phyloP scores from a whole-genome alignment of 306 rosid genomes.

The Rubus idaeus region DNA sequence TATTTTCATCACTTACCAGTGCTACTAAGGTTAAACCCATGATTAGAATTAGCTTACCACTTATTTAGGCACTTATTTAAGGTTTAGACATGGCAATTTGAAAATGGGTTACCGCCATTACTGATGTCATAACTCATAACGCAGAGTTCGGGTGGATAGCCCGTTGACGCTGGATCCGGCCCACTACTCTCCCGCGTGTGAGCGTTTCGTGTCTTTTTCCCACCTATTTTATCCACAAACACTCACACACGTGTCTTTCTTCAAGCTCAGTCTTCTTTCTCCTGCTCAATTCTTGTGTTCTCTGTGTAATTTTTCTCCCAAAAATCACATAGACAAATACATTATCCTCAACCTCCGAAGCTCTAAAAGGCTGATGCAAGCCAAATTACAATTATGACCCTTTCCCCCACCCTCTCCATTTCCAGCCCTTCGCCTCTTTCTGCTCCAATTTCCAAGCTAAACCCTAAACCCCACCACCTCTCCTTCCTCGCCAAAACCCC shows the following conservation, averaged over 20 bases:
- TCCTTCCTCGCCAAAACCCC: slow-evolving; percentile 14
- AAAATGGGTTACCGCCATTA: slow-evolving; percentile 41
- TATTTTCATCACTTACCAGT: no score
- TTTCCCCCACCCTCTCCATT: slow-evolving; percentile 47
- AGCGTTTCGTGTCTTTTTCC: background rate
- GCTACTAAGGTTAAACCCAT: no score
- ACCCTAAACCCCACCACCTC: slow-evolving; percentile 29
- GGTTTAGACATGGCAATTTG: background rate
- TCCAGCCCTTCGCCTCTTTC: slow-evolving; percentile 46
- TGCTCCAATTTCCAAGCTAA: slow-evolving; percentile 37
- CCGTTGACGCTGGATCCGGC: slow-evolving; percentile 10
- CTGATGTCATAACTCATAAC: no score
- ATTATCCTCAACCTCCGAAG: slow-evolving; percentile 1
- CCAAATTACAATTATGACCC: slow-evolving; percentile 46
- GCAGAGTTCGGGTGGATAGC: slow-evolving; percentile 18
- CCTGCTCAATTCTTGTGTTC: slow-evolving; percentile 13
- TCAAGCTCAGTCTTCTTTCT: slow-evolving; percentile 24
- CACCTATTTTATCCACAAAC: slow-evolving; percentile 56
- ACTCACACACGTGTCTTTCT: slow-evolving; percentile 64
- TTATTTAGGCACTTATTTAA: no score
- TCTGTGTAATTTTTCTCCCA: slow-evolving; percentile 28
- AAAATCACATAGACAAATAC: background rate
- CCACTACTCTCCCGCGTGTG: background rate
- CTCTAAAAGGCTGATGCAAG: slow-evolving; percentile 32
- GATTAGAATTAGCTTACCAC: no score